Evolutionary conservation across 2,329 filamentous ascomycete species (phyloP).

Genomic region (Pyricularia sp.): DNA sequence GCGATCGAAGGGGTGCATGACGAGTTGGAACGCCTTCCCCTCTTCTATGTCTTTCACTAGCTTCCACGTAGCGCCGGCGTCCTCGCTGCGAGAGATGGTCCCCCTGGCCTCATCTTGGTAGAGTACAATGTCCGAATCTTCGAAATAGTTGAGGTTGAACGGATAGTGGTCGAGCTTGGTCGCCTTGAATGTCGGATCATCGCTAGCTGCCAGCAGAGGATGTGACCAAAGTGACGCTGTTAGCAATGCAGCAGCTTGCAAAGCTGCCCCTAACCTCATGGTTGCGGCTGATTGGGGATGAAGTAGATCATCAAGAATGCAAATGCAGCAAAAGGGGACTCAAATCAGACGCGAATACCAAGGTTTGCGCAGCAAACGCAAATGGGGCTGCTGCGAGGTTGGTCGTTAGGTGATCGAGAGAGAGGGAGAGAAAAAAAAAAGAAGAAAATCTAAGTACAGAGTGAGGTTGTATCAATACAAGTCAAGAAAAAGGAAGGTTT

Average conservation of each 20-base stretch:
- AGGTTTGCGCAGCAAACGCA: background rate
- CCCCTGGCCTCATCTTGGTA: constrained; percentile 57
- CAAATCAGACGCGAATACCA: background rate
- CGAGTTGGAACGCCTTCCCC: constrained; percentile 51
- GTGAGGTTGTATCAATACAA: background rate
- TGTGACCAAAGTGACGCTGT: constrained; percentile 33
- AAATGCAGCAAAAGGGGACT: background rate
- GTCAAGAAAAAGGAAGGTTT: background rate
- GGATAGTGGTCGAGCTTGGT: constrained; percentile 60
- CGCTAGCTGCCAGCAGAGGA: constrained; percentile 42
- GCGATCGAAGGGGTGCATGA: constrained; percentile 70
- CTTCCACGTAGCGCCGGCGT: constrained; percentile 75
- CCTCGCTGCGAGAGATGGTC: constrained; percentile 65
- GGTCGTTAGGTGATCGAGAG: background rate
- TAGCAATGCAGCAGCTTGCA: constrained; percentile 40
- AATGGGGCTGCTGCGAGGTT: background rate
- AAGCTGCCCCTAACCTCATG: constrained; percentile 43
- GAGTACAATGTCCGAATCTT: constrained; percentile 75
- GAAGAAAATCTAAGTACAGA: background rate
- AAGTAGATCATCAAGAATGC: constrained; percentile 31
- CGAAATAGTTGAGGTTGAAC: constrained; percentile 74
- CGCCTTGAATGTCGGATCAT: constrained; percentile 55
- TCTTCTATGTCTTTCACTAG: constrained; percentile 54
- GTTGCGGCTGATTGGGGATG: constrained; percentile 25
- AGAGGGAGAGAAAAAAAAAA: background rate